Evolutionary conservation across 129 eudicot species (phyloP).

Genomic region (Escallonia rubra): DNA sequence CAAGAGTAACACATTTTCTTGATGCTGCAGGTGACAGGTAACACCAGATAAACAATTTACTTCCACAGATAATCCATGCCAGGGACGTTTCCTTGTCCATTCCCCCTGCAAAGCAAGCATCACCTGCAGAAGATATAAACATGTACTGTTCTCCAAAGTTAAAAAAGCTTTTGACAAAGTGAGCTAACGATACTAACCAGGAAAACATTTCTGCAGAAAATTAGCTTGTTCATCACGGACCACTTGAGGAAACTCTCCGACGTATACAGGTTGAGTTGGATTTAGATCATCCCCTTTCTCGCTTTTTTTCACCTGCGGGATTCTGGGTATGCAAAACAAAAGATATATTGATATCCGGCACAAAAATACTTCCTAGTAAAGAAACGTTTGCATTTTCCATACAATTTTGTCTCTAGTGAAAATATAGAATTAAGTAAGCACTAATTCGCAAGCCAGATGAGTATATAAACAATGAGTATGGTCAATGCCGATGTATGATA

Average conservation of each 20-base stretch:
- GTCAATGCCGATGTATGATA: too few relatives aligned
- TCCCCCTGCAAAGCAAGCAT: constrained; percentile 65
- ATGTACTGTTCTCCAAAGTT: background rate
- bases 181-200: constrained; percentile 45
- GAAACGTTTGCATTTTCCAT: too few relatives aligned
- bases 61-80: constrained; percentile 84
- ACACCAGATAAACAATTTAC: constrained; percentile 66
- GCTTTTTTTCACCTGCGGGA: constrained; percentile 48
- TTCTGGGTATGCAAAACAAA: constrained; percentile 34
- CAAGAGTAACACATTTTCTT: constrained; percentile 60
- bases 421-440: too few relatives aligned
- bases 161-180: constrained; percentile 11
- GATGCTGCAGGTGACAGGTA: constrained; percentile 65
- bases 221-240: constrained; percentile 76
- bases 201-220: constrained; percentile 38
- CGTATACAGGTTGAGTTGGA: constrained; percentile 66
- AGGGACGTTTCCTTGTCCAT: constrained; percentile 75
- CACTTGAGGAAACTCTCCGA: constrained; percentile 88
- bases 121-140: constrained; percentile 45
- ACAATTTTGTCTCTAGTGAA: too few relatives aligned
- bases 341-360: background rate
- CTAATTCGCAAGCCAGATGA: too few relatives aligned
- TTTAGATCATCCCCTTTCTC: constrained; percentile 56
- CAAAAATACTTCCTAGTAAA: background rate
- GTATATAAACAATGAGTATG: too few relatives aligned